Conservation (phyloP, 306 rosid species). For the Quercus dentata region DNA sequence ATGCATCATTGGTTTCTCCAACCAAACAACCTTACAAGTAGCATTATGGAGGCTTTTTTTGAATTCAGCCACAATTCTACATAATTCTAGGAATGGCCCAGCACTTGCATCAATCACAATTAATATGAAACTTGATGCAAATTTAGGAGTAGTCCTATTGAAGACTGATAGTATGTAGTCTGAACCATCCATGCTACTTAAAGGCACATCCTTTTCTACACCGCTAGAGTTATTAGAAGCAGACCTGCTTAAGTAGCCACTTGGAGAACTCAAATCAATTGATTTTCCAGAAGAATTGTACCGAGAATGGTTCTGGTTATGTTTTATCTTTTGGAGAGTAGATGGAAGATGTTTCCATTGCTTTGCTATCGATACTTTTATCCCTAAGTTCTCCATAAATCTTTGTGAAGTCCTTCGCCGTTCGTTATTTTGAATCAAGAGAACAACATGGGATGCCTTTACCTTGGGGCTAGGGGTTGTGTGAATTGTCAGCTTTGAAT, state of each 20-base stretch:
- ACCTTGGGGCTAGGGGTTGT: slow-evolving; percentile 32
- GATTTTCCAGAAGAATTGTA: slow-evolving; percentile 22
- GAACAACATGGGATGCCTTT: slow-evolving; percentile 41
- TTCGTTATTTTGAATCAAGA: slow-evolving; percentile 25
- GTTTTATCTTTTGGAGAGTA: slow-evolving; percentile 18
- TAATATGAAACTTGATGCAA: slow-evolving; percentile 20
- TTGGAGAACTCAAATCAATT: slow-evolving; percentile 5
- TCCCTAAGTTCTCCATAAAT: slow-evolving; percentile 38
- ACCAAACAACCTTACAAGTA: slow-evolving; percentile 62
- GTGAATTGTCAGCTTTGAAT: slow-evolving; percentile 29
- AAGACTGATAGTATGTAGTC: slow-evolving; percentile 23
- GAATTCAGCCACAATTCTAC: slow-evolving; percentile 26
- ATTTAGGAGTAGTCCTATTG: slow-evolving; percentile 17
- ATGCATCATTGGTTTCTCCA: slow-evolving; percentile 34
- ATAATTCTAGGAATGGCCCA: slow-evolving; percentile 20
- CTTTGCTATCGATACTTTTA: slow-evolving; percentile 24
- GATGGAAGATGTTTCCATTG: slow-evolving; percentile 26
- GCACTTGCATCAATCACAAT: slow-evolving; percentile 32
- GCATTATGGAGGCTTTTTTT: slow-evolving; percentile 15
- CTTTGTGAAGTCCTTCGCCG: slow-evolving; percentile 14
- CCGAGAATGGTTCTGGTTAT: slow-evolving; percentile 12
- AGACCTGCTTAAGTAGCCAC: slow-evolving; percentile 14
- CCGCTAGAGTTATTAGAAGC: slow-evolving; percentile 7
- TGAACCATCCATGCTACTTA: slow-evolving; percentile 14
- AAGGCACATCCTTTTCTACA: slow-evolving; percentile 12